Evolutionary conservation across 139 green algal species (phyloP), one percentile per base, ranked within the genome.

Genomic region (Chlamydomonas eustigma): DNA sequence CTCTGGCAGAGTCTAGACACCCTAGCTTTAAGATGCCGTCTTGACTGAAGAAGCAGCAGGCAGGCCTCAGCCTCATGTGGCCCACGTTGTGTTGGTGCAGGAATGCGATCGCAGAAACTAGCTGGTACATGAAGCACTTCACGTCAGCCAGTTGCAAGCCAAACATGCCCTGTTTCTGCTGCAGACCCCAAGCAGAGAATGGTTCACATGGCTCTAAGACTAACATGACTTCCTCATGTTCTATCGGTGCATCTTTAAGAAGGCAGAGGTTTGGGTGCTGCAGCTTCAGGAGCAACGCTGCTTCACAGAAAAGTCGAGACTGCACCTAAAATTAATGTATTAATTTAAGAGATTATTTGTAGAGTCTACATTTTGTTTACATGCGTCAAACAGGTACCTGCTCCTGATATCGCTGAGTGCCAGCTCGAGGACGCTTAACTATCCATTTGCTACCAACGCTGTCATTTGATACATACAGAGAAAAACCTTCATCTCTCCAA

Each of bases 111-210:
- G 18, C 52, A 5, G 52, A 68, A 25, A 68, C 6, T 4, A 68
- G 52, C 52, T 68, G 52, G 52, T 68, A 31, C 52, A 68, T 68
- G 52, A 68, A 6, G 12, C 52, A 28, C 52, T 68, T 22, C 6
- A 68, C 52, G 6, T 68, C 52, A 35, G 52, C n/a, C 52, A 68
- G 6, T 4, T 25, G 52, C 6, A 68, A 31, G 4, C 52, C 52
- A 6, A 28, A 8, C 12, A 4, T 22, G 12, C 6, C 34, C n/a
- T 31, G 22, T 4, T 28, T 25, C 52, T 35, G 52, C 52, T 68
- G 52, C 52, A 68, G 32, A 28, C 4, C 6, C 8, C n/a, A n/a
- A 4, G 52, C 18, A 68, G 52, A 8, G 52, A 5, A 28, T 31
- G n/a, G 22, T 28, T 25, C 52, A 28, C 52, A 68, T 22, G 8